Evolutionary conservation across 345 rosid genomes (phyloP).

Genomic region (Hibiscus syriacus): DNA sequence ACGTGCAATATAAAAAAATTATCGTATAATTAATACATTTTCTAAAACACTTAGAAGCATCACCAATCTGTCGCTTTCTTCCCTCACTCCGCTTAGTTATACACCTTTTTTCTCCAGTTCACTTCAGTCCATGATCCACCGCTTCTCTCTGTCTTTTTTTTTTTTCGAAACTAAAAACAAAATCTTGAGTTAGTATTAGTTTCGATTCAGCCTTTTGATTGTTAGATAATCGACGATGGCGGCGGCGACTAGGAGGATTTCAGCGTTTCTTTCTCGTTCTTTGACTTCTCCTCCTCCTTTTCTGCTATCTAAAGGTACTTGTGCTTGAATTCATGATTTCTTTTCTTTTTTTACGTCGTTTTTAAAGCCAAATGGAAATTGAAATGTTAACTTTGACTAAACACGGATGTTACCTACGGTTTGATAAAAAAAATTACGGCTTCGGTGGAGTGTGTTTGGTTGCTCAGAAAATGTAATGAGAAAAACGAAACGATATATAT

Average conservation of each 20-base stretch:
- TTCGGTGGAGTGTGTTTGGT: neutral
- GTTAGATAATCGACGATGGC: conserved; percentile 16
- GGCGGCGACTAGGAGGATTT: conserved; percentile 45
- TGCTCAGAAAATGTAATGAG: neutral
- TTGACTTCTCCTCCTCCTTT: conserved; percentile 25
- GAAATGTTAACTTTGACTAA: too few relatives aligned
- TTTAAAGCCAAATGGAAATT: too few relatives aligned
- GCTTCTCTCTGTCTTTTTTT: too few relatives aligned
- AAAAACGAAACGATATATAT: neutral
- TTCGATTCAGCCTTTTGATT: neutral
- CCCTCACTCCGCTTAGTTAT: too few relatives aligned
- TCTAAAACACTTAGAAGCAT: too few relatives aligned
- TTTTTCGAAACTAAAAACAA: neutral
- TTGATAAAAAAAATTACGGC: too few relatives aligned
- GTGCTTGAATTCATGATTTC: neutral
- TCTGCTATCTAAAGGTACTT: conserved; percentile 25
- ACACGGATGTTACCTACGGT: too few relatives aligned
- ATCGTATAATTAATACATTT: too few relatives aligned
- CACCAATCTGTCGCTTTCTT: too few relatives aligned
- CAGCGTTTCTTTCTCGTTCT: conserved; percentile 51
- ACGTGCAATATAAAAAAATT: too few relatives aligned
- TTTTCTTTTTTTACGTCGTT: neutral
- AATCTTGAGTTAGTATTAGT: neutral
- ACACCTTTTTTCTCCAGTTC: neutral
- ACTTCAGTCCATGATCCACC: neutral